Conservation (phyloP, 192 early-diverging fungal species). For the Backusella mclennaniae region DNA sequence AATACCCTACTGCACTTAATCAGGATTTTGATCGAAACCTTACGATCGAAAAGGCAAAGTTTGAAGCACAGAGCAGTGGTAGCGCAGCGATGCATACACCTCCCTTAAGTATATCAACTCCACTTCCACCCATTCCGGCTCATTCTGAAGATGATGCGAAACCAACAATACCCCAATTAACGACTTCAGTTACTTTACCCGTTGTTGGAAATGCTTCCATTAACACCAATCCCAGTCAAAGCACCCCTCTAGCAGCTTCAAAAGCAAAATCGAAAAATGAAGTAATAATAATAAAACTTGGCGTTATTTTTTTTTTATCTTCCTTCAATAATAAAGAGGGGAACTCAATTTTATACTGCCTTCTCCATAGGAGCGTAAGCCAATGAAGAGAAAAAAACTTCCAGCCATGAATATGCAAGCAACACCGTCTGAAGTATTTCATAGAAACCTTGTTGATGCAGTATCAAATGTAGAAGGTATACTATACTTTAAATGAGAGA, state of each 20-base stretch:
- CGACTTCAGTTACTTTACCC: conserved; percentile 9
- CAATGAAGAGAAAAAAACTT: conserved; percentile 10
- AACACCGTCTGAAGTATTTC: conserved; percentile 35
- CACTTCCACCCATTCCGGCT: neutral
- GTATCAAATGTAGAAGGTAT: conserved; percentile 38
- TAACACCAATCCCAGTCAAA: conserved; percentile 13
- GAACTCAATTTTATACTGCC: neutral
- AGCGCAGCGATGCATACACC: neutral
- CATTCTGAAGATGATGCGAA: neutral
- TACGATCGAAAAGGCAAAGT: conserved; percentile 34
- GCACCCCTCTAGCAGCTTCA: neutral
- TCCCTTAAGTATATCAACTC: neutral
- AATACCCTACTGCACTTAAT: conserved; percentile 13
- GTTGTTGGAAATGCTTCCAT: neutral
- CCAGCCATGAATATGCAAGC: conserved; percentile 19
- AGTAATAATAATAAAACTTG: neutral
- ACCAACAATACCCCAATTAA: conserved; percentile 7
- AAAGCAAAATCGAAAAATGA: neutral
- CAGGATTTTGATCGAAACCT: conserved; percentile 33
- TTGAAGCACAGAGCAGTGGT: conserved; percentile 18
- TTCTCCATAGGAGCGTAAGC: neutral
- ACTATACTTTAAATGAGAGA: neutral
- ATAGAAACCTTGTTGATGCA: conserved; percentile 35
- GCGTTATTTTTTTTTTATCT: neutral
- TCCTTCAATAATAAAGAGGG: conserved; percentile 2